Evolutionary conservation across 352 stramenopile species (phyloP).

Genomic region (Globisporangium acanthophoron): DNA sequence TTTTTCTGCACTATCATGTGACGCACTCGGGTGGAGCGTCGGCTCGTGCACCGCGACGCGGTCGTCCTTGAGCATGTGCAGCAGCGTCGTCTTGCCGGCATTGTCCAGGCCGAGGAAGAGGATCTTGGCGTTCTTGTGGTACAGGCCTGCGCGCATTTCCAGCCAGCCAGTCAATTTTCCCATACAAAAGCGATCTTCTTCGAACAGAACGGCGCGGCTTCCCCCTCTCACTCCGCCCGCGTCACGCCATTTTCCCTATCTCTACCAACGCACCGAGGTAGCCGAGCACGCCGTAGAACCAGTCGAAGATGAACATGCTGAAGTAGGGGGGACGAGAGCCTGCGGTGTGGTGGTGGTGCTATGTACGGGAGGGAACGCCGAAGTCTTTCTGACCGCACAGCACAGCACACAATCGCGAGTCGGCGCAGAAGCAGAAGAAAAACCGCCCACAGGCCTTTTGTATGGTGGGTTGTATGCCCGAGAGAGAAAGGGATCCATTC

Average conservation of each 20-base stretch:
- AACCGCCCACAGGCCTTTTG: neutral
- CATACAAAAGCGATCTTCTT: neutral
- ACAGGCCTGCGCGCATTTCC: slow-evolving; percentile 85
- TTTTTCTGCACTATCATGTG: too few relatives aligned
- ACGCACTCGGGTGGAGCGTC: slow-evolving; percentile 93
- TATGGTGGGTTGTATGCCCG: neutral
- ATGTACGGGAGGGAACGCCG: neutral
- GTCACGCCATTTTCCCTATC: too few relatives aligned
- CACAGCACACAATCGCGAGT: slow-evolving; percentile 2
- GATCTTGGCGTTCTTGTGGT: slow-evolving; percentile 99
- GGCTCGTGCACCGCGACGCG: slow-evolving; percentile 94
- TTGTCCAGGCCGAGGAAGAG: slow-evolving; percentile 99
- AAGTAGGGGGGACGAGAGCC: neutral
- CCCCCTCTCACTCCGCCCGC: too few relatives aligned
- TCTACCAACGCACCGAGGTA: slow-evolving; percentile 70
- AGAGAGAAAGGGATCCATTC: neutral
- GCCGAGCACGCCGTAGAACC: slow-evolving; percentile 93
- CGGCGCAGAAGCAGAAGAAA: neutral
- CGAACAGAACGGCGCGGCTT: neutral
- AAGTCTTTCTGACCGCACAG: slow-evolving; percentile 25
- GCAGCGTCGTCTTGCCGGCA: slow-evolving; percentile 99
- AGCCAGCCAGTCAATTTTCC: neutral
- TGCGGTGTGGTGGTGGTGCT: neutral
- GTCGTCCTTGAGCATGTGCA: slow-evolving; percentile 99
- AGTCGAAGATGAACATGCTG: slow-evolving; percentile 94